Evolutionary conservation across 768 basidiomycete species (phyloP).

Genomic region (Lyophyllum shimeji): DNA sequence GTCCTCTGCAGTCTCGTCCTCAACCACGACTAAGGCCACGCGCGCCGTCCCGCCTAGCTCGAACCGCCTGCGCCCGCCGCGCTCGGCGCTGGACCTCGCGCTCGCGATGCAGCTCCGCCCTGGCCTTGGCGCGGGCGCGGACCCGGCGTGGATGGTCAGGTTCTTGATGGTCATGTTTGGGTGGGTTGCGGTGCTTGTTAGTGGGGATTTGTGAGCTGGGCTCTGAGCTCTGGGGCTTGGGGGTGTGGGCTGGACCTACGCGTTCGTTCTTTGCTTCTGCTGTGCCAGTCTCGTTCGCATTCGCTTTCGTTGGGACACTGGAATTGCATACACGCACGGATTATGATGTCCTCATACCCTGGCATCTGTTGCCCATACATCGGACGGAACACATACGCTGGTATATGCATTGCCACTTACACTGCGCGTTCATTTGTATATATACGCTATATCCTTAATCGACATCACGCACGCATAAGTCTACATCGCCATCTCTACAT

Average conservation of each 20-base stretch:
- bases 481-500: no score
- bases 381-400: no score
- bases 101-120: constrained; percentile 79
- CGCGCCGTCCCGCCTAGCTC: neutral
- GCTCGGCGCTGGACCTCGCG: constrained; percentile 61
- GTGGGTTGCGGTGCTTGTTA: constrained; percentile 65
- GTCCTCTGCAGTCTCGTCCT: neutral
- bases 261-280: neutral
- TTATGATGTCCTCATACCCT: neutral
- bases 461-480: no score
- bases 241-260: neutral
- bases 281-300: neutral
- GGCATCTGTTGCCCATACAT: no score
- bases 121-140: constrained; percentile 67
- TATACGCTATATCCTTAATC: neutral
- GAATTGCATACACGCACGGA: neutral
- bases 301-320: neutral
- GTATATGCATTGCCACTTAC: no score
- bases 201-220: constrained; percentile 5
- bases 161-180: constrained; percentile 81
- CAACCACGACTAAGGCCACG: neutral
- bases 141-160: constrained; percentile 77
- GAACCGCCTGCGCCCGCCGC: constrained; percentile 22
- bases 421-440: no score
- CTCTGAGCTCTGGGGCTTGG: neutral